Percentiles rank a stretch among this genome's conserved stretches.
Conservation (phyloP, 1,139 yeast species). For the Taiozyma onychis region DNA sequence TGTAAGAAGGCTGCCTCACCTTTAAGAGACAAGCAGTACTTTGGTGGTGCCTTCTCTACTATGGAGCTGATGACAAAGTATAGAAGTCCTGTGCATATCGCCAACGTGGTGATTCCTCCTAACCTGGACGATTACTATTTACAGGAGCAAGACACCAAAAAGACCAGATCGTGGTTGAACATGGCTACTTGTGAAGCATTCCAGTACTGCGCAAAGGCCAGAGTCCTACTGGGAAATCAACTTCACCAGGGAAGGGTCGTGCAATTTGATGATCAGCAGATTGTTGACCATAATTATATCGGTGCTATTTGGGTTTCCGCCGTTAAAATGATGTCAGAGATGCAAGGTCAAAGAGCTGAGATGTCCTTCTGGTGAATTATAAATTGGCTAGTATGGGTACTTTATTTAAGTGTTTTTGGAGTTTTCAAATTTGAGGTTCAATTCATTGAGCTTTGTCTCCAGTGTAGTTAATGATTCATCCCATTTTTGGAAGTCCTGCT, state of each 20-base stretch:
- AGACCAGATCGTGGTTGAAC: constrained; percentile 5
- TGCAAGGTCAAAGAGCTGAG: not conserved
- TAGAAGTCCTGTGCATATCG: constrained; percentile 21
- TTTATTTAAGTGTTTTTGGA: constrained; percentile 9
- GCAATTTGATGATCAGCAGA: constrained; percentile 12
- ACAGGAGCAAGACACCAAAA: not conserved
- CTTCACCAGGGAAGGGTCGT: constrained; percentile 15
- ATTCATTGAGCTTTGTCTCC: constrained; percentile 32
- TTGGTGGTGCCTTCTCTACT: constrained; percentile 3
- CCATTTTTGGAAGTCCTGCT: constrained; percentile 38
- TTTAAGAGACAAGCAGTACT: constrained; percentile 25
- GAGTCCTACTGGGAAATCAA: constrained; percentile 6
- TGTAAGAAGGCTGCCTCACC: constrained; percentile 45
- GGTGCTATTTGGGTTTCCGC: not conserved
- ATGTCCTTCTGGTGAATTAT: not conserved
- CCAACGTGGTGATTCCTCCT: constrained; percentile 28
- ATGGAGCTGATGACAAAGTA: constrained; percentile 27
- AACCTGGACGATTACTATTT: constrained; percentile 7
- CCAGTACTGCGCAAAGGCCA: constrained; percentile 25
- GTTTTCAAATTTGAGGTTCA: constrained; percentile 21
- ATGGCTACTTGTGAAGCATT: constrained; percentile 13
- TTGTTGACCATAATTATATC: not conserved
- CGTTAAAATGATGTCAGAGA: not conserved
- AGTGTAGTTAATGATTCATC: constrained; percentile 32
- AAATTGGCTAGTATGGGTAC: not conserved